Conservation (phyloP, 768 basidiomycete species). For the Auriscalpium vulgare region DNA sequence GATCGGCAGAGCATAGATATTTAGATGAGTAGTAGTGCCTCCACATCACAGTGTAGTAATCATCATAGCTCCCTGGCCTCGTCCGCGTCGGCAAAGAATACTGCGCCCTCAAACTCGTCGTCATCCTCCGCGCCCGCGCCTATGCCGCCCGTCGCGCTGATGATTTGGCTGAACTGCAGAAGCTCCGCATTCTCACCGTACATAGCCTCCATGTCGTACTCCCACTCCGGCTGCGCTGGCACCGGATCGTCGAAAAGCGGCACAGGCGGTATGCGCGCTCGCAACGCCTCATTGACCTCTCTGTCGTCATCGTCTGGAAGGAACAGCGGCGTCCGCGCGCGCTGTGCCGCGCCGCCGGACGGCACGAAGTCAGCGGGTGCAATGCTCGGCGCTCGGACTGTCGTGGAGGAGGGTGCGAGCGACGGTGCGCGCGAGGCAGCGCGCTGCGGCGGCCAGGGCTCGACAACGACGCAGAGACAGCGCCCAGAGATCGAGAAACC, state of each 20-base stretch:
- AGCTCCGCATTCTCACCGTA: conserved; percentile 43
- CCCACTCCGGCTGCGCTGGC: background rate
- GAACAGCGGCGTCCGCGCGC: conserved; percentile 62
- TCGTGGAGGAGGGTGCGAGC: conserved; percentile 21
- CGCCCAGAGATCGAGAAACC: conserved; percentile 65
- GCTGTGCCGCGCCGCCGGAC: conserved; percentile 19
- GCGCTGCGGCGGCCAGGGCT: conserved; percentile 63
- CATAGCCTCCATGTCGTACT: conserved; percentile 24
- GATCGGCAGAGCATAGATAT: conserved; percentile 58
- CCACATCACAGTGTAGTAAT: conserved; percentile 3
- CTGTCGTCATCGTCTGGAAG: conserved; percentile 54
- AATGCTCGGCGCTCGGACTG: conserved; percentile 25
- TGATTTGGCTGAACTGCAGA: conserved; percentile 68
- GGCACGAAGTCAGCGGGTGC: conserved; percentile 25
- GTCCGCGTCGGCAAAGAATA: conserved; percentile 79
- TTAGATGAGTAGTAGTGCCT: background rate
- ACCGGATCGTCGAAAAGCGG: conserved; percentile 33
- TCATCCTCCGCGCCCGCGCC: conserved; percentile 63
- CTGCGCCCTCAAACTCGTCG: conserved; percentile 65
- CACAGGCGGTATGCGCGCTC: conserved; percentile 29
- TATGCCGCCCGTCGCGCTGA: conserved; percentile 50
- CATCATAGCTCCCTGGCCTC: conserved; percentile 52
- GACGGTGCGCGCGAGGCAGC: conserved; percentile 26
- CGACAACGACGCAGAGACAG: conserved; percentile 76
- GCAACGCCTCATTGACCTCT: conserved; percentile 27